A percentile compares a stretch with the other conserved stretches of the same genome.
phyloP scores from a whole-genome alignment of 352 stramenopile genomes.

The Phytophthora litchii region DNA sequence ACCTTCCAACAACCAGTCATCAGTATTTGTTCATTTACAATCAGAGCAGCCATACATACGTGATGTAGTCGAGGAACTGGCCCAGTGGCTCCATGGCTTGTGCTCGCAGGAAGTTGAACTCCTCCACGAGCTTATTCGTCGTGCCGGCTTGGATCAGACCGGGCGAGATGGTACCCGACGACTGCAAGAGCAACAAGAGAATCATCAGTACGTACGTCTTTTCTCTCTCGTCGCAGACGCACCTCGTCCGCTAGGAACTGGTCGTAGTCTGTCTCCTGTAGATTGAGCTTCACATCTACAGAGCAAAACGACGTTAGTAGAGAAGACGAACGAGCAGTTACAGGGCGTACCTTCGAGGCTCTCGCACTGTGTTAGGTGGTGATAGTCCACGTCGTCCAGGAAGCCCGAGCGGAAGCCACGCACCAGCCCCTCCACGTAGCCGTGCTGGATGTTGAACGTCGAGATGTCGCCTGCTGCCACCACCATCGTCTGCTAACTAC shows the following conservation, averaged over 20 bases:
- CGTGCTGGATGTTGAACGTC: conserved; percentile 98
- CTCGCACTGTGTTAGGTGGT: conserved; percentile 91
- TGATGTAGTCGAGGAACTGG: conserved; percentile 99
- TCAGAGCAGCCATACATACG: conserved; percentile 57
- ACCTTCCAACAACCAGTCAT: conserved; percentile 42
- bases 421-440: conserved; percentile 97
- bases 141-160: conserved; percentile 85
- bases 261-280: conserved; percentile 99
- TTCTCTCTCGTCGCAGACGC: conserved; percentile 1
- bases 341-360: conserved; percentile 77
- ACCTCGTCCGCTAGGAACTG: conserved; percentile 96
- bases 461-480: conserved; percentile 88
- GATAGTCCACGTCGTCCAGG: conserved; percentile 90
- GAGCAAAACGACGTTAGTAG: conserved; percentile 1
- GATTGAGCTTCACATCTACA: conserved; percentile 92
- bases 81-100: conserved; percentile 96
- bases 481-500: conserved; percentile 52
- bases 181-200: conserved; percentile 56
- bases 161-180: conserved; percentile 64
- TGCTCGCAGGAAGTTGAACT: conserved; percentile 98
- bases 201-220: conserved; percentile 13
- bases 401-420: conserved; percentile 95
- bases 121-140: conserved; percentile 91
- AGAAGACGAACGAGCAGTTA: background rate
- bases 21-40: background rate